Conservation (phyloP, 352 stramenopile genomes). For the Globisporangium ultimum region DNA sequence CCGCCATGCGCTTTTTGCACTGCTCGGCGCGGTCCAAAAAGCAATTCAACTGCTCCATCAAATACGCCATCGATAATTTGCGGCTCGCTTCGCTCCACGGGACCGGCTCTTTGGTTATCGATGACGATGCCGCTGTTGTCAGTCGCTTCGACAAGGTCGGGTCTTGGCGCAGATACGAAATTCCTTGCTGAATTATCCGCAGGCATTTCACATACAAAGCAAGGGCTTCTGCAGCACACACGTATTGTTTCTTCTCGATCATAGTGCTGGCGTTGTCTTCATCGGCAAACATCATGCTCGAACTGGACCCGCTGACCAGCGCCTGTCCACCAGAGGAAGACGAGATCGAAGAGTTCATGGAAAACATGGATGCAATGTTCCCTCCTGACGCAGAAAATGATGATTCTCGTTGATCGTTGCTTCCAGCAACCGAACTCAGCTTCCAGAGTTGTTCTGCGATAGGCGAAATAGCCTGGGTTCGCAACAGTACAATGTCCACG, state of each 20-base stretch:
- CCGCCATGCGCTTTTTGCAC: conserved; percentile 49
- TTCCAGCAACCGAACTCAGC: conserved; percentile 21
- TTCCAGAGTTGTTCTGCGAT: conserved; percentile 67
- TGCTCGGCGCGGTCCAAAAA: conserved; percentile 66
- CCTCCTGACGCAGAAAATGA: conserved; percentile 16
- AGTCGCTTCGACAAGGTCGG: conserved; percentile 21
- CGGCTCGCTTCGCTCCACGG: conserved; percentile 43
- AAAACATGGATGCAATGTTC: conserved; percentile 58
- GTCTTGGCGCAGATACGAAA: conserved; percentile 62
- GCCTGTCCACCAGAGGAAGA: conserved; percentile 29
- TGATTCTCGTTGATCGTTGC: conserved; percentile 15
- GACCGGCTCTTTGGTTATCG: conserved; percentile 11
- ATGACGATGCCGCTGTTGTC: conserved; percentile 15
- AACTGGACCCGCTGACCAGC: conserved; percentile 24
- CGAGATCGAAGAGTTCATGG: conserved; percentile 46
- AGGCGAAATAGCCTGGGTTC: conserved; percentile 57
- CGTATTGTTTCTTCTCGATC: conserved; percentile 50
- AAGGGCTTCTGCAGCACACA: conserved; percentile 57
- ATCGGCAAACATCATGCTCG: conserved; percentile 28
- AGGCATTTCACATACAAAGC: conserved; percentile 70
- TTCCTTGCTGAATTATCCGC: conserved; percentile 55
- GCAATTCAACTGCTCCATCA: conserved; percentile 57
- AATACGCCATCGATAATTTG: conserved; percentile 59
- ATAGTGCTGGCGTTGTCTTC: conserved; percentile 23
- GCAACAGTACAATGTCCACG: conserved; percentile 59